Evolutionary conservation across 2,329 filamentous ascomycete species (phyloP).

Genomic region (Microsporum audouinii): DNA sequence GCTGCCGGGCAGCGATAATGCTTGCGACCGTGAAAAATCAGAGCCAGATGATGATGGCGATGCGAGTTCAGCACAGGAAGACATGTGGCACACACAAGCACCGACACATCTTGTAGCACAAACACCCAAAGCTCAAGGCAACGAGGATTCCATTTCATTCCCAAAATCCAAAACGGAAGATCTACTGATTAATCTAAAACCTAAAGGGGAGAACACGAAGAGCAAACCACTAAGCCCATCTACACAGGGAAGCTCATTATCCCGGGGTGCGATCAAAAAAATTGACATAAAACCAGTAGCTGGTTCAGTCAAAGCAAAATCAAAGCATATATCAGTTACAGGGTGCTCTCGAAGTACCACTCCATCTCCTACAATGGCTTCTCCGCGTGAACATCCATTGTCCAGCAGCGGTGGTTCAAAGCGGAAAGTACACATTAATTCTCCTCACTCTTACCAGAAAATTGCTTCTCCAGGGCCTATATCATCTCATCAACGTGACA

Average conservation of each 20-base stretch:
- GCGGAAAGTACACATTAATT: neutral
- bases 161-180: neutral
- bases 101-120: neutral
- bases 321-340: neutral
- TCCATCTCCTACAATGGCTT: neutral
- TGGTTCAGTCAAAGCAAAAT: no score
- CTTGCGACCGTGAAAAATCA: neutral
- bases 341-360: neutral
- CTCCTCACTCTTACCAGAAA: neutral
- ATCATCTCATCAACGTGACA: neutral
- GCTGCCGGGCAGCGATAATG: neutral
- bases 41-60: neutral
- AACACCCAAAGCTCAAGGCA: neutral
- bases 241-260: neutral
- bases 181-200: neutral
- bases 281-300: neutral
- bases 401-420: neutral
- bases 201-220: neutral
- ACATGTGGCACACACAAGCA: neutral
- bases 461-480: neutral
- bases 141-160: neutral
- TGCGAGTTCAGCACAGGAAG: neutral
- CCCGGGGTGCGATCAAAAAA: neutral
- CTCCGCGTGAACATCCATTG: neutral
- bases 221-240: neutral